Evolutionary conservation across 306 rosid genomes (phyloP), one percentile per base, ranked within the genome.

Genomic region (Crotalaria pallida): DNA sequence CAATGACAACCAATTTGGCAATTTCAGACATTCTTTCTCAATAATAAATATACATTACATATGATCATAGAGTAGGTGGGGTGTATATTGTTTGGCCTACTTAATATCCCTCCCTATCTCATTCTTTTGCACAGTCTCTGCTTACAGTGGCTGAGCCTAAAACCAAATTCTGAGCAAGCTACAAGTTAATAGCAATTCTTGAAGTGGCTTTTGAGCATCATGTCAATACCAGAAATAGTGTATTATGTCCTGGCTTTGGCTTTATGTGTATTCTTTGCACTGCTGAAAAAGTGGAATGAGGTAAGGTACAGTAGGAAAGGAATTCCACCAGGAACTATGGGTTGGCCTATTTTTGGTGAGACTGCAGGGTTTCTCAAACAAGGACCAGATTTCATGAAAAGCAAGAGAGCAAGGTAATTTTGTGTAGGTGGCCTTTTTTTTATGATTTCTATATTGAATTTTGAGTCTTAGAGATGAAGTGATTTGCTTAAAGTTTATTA

Each of bases 291-390:
- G 62, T 88, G 96, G 96, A 88, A 86, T 51, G 85, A 70, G 6
- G 18, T 86, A 48, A 76, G 81, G 43, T 88, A 82, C 74, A 64
- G 83, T 19, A 73, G 80, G 72, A 86, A 88, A 64, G 77, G 86
- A 22, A 70, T 84, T 57, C 96, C 96, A 21, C 96, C 90, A 4
- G 96, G 96, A 41, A 83, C 96, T 70, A 81, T 88, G 90, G 96
- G 96, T 6, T 88, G 92, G 95, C 96, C 96, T 57, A 27, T 90
- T 15, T 73, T 90, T 33, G 97, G 97, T 0, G 96, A 91, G 62
- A 88, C 85, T 47, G 15, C 85, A 1, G 81, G 60, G 69, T 91
- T 91, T 64, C 92, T 91, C 26, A 84, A 72, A 9, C 83, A 76
- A 58, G 96, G 97, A 8, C 92, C 96, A 1, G 75, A 80, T 71